phyloP scores from a whole-genome alignment of 2,329 filamentous ascomycete species.

The Neospermospora avenae region DNA sequence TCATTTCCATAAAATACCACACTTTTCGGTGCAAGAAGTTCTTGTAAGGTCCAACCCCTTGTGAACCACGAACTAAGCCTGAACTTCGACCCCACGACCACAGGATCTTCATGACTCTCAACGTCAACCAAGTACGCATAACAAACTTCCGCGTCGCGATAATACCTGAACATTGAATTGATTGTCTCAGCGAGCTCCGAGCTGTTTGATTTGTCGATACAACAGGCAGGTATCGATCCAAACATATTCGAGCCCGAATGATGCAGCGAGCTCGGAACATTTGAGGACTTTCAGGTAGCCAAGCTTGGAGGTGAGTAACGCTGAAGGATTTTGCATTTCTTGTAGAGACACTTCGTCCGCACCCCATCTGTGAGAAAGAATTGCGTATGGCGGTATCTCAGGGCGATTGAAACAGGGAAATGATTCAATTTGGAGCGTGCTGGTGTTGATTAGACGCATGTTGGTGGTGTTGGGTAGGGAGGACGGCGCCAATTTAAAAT shows the following conservation, averaged over 20 bases:
- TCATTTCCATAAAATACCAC: neutral
- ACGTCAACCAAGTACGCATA: constrained; percentile 21
- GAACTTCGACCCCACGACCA: neutral
- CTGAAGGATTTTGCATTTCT: neutral
- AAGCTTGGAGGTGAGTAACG: neutral
- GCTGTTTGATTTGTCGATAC: constrained; percentile 22
- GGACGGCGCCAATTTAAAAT: too few relatives aligned
- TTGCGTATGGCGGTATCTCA: neutral
- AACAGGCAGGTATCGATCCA: constrained; percentile 27
- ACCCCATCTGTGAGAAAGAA: neutral
- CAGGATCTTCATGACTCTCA: neutral
- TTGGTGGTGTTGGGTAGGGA: neutral
- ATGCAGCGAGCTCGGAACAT: constrained; percentile 5
- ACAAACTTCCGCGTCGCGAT: constrained; percentile 14
- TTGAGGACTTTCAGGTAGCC: neutral
- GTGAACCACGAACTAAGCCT: neutral
- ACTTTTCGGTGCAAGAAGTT: neutral
- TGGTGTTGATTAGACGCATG: neutral
- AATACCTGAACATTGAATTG: constrained; percentile 21
- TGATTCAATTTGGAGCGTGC: neutral
- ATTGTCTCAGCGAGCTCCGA: constrained; percentile 18
- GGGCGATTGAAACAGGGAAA: neutral
- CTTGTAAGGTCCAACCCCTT: constrained; percentile 8
- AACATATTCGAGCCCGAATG: constrained; percentile 14
- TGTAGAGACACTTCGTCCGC: neutral